These are phyloP conservation scores for Phytophthora meadii DNA, from an alignment of 352 stramenopile species.

Conservation along the genomic window DNA sequence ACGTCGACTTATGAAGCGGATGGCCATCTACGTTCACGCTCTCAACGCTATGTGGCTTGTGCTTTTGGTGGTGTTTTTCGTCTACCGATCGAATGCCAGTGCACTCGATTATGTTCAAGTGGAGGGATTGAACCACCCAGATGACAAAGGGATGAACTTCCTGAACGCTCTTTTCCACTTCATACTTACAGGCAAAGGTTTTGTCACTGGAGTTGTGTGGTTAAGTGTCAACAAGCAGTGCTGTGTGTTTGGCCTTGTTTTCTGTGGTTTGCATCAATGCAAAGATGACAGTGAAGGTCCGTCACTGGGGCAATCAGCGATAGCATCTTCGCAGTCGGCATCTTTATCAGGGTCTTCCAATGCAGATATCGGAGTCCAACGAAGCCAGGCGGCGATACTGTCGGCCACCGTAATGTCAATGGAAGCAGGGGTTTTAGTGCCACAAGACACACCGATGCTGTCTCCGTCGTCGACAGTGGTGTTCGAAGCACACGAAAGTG, in stretches of 20 bases:
- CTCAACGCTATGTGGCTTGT: constrained; percentile 73
- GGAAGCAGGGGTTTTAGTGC: constrained; percentile 23
- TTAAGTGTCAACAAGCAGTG: constrained; percentile 70
- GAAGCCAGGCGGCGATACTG: constrained; percentile 13
- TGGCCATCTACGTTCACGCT: constrained; percentile 75
- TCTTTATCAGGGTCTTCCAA: constrained; percentile 36
- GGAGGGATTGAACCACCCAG: constrained; percentile 5
- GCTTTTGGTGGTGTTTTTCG: constrained; percentile 65
- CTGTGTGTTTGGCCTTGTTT: constrained; percentile 41
- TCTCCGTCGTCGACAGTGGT: constrained; percentile 16
- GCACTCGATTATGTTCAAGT: constrained; percentile 50
- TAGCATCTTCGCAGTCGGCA: constrained; percentile 33
- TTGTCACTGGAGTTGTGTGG: constrained; percentile 71
- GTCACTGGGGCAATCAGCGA: constrained; percentile 26
- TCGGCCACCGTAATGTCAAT: constrained; percentile 32
- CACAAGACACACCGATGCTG: constrained; percentile 16
- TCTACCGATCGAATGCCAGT: constrained; percentile 54
- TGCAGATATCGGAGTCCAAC: constrained; percentile 7
- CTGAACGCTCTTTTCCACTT: constrained; percentile 66
- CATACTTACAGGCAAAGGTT: constrained; percentile 67
- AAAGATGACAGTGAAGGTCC: constrained; percentile 26
- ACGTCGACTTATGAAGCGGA: constrained; percentile 77
- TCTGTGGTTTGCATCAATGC: constrained; percentile 43
- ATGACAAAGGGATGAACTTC: constrained; percentile 37
- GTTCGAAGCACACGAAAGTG: constrained; percentile 30